Evolutionary conservation across 2,329 filamentous ascomycete genomes (phyloP).

Genomic region (Gremmenia infestans): DNA sequence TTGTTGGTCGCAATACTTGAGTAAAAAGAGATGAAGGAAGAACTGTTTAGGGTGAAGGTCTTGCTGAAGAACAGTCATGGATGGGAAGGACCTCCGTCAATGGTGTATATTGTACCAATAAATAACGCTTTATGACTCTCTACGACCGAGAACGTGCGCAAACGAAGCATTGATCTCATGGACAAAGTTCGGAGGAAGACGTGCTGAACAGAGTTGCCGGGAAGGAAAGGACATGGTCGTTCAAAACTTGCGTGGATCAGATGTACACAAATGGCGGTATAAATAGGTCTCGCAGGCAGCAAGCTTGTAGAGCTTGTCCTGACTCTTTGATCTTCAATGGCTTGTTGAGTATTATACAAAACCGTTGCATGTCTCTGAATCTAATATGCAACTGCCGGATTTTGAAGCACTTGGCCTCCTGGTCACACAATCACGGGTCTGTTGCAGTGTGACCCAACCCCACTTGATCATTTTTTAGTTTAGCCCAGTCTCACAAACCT

Average conservation of each 20-base stretch:
- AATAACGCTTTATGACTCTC: conserved; percentile 8
- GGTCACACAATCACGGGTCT: too few relatives aligned
- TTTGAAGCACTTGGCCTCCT: background rate
- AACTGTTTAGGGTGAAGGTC: background rate
- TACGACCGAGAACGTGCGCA: background rate
- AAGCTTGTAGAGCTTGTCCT: too few relatives aligned
- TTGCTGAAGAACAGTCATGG: background rate
- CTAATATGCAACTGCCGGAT: background rate
- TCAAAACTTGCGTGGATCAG: background rate
- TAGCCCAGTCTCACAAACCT: too few relatives aligned
- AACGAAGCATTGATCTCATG: background rate
- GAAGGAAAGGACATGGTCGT: background rate
- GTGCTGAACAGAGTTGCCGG: background rate
- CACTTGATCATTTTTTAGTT: too few relatives aligned
- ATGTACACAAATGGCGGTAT: background rate
- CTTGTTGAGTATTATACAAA: background rate
- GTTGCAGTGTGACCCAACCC: too few relatives aligned
- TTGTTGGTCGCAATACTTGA: background rate
- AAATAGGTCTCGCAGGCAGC: too few relatives aligned
- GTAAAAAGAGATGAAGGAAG: background rate
- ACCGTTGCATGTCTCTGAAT: background rate
- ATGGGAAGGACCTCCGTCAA: background rate
- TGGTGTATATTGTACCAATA: conserved; percentile 9
- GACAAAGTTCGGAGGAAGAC: background rate
- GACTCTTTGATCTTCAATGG: background rate